A percentile compares a stretch with the other conserved stretches of the same genome.
phyloP scores from a whole-genome alignment of 208 protist species.

The Acanthamoeba lenticulata region DNA sequence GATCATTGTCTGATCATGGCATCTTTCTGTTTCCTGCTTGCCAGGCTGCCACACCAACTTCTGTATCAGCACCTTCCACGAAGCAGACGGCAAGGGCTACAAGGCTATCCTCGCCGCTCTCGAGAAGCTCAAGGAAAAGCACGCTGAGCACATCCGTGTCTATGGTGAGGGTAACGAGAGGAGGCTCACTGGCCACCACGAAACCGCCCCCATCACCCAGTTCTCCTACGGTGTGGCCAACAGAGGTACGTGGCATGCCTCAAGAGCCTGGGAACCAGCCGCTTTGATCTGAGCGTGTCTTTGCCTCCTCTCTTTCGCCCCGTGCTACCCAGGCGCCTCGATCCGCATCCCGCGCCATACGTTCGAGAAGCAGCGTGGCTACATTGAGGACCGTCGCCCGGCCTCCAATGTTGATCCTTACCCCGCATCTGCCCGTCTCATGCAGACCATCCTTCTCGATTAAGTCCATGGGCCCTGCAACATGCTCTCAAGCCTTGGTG shows the following conservation, averaged over 20 bases:
- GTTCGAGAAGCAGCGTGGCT: constrained; percentile 91
- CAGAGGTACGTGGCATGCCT: constrained; percentile 79
- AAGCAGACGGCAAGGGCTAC: constrained; percentile 78
- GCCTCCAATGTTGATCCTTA: constrained; percentile 97
- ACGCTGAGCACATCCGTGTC: constrained; percentile 85
- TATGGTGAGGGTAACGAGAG: constrained; percentile 89
- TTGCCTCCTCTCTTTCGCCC: background rate
- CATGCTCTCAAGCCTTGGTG: no score
- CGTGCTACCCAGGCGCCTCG: constrained; percentile 82
- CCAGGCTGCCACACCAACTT: constrained; percentile 96
- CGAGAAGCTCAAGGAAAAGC: constrained; percentile 79
- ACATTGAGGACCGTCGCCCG: constrained; percentile 97
- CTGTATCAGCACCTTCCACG: constrained; percentile 93
- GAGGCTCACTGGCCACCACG: constrained; percentile 89
- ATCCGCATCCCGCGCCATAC: constrained; percentile 96
- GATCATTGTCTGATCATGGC: background rate
- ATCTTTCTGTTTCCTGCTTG: no score
- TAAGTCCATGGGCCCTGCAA: no score
- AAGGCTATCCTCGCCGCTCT: constrained; percentile 83
- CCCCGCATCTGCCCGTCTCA: constrained; percentile 93
- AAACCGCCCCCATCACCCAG: constrained; percentile 86
- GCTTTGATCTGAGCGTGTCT: background rate
- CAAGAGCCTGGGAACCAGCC: background rate
- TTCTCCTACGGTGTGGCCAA: constrained; percentile 89
- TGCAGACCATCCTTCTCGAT: constrained; percentile 80